Percentiles rank a stretch among this genome's conserved stretches.
Evolutionary conservation across 225 moss, liverwort and hornwort genomes (phyloP).

Genomic region (Polytrichum formosum): DNA sequence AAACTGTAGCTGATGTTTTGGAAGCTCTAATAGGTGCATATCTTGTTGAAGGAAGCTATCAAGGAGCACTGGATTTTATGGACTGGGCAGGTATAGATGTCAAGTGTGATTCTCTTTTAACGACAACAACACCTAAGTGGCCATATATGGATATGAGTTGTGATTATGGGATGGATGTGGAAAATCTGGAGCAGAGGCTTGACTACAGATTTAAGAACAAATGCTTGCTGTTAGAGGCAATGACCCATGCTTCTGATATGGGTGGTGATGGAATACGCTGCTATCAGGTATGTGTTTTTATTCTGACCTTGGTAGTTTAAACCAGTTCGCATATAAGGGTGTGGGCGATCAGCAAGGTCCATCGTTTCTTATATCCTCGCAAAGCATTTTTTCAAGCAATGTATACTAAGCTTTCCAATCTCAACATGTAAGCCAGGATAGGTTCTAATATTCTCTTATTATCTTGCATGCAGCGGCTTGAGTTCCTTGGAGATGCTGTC

Average conservation of each 20-base stretch:
- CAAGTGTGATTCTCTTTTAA: slow-evolving; percentile 33
- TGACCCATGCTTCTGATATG: slow-evolving; percentile 88
- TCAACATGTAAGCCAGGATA: no score
- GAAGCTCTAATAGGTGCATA: slow-evolving; percentile 92
- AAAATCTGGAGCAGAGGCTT: slow-evolving; percentile 57
- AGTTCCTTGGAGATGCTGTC: slow-evolving; percentile 97
- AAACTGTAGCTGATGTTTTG: slow-evolving; percentile 89
- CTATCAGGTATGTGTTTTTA: slow-evolving; percentile 65
- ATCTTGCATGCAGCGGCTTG: slow-evolving; percentile 60
- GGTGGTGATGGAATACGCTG: slow-evolving; percentile 64
- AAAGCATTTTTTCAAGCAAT: not conserved
- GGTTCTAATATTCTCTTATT: no score
- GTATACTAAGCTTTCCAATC: no score
- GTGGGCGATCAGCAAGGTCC: no score
- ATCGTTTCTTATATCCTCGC: no score
- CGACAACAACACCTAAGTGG: slow-evolving; percentile 38
- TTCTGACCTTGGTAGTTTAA: no score
- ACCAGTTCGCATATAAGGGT: no score
- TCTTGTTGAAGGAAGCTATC: slow-evolving; percentile 45
- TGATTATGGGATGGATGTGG: slow-evolving; percentile 64
- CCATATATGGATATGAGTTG: slow-evolving; percentile 39
- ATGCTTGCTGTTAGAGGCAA: slow-evolving; percentile 75
- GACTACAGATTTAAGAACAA: slow-evolving; percentile 78
- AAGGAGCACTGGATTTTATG: slow-evolving; percentile 77
- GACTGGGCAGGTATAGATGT: slow-evolving; percentile 86